A percentile compares a stretch with the other conserved stretches of the same genome.
Evolutionary conservation across 2,329 filamentous ascomycete genomes (phyloP).

Genomic region (Stromatinia cepivora): DNA sequence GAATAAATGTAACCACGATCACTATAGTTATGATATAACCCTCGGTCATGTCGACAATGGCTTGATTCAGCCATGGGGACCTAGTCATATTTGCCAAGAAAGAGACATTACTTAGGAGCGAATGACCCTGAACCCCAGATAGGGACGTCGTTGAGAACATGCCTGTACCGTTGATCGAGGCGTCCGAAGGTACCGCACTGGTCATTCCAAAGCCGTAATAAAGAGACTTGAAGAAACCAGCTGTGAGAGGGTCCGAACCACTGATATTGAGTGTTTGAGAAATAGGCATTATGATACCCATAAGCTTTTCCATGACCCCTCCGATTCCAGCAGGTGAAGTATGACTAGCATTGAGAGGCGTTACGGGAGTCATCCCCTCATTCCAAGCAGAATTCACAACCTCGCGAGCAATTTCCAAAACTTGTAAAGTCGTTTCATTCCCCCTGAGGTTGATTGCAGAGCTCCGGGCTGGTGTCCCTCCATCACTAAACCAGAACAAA

Average conservation of each 20-base stretch:
- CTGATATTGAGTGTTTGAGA: constrained; percentile 36
- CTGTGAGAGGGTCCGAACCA: constrained; percentile 34
- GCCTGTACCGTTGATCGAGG: constrained; percentile 24
- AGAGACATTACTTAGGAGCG: constrained; percentile 57
- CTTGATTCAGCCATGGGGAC: constrained; percentile 71
- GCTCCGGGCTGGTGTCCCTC: constrained; percentile 36
- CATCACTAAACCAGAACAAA: constrained; percentile 71
- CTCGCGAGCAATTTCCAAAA: constrained; percentile 34
- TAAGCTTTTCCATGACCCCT: constrained; percentile 43
- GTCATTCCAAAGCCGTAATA: constrained; percentile 35
- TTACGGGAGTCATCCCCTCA: constrained; percentile 37
- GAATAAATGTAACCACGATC: constrained; percentile 89
- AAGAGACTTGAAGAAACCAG: constrained; percentile 36
- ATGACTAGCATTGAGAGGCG: constrained; percentile 36
- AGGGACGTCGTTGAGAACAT: constrained; percentile 19
- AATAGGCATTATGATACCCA: constrained; percentile 35
- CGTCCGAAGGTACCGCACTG: constrained; percentile 23
- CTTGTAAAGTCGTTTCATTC: constrained; percentile 30
- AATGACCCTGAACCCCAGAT: constrained; percentile 34
- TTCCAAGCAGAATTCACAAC: constrained; percentile 33
- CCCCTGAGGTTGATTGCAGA: constrained; percentile 14
- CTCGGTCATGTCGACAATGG: constrained; percentile 81
- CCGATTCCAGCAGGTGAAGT: constrained; percentile 45
- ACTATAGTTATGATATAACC: constrained; percentile 91
- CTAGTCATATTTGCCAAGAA: constrained; percentile 64